Evolutionary conservation across 768 basidiomycete genomes (phyloP), one percentile per base, ranked within the genome.

Genomic region (Neoboletus brunneissimus): DNA sequence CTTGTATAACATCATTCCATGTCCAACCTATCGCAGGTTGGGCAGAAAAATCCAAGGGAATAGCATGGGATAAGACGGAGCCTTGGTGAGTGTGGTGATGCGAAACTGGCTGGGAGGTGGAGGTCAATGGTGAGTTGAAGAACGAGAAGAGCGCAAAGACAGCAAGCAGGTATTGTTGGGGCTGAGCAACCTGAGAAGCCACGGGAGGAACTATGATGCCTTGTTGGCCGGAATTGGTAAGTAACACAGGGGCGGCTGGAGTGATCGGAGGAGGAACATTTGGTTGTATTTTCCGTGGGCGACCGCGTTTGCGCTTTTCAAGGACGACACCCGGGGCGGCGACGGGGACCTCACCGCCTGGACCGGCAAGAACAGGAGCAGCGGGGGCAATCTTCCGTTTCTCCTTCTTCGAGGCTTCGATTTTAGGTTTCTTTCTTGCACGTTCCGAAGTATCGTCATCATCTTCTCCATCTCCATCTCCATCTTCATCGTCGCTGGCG

Each of bases 91-190:
- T 73, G 49, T 86, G 81, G n/a, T 58, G 62, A 31, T 69, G 68
- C 4, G 69, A 49, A 23, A 67, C 53, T 11, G 68, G 64, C 29
- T 68, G 60, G 1, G 77, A 59, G 11, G 73, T 71, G 1, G 81
- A 76, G 0, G 85, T 78, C 18, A 89, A 69, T 2, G 88, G 85
- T 0, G 86, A 88, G 63, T 89, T 91, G 77, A 91, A 89, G 73
- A 93, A 88, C 0, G 89, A 91, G 74, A 94, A 91, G 52, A 93
- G 77, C 0, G 89, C 88, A 64, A 93, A 93, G 27, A 84, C 84
- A 27, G 89, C 90, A 46, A 94, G 82, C 50, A 93, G 84, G 69
- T 88, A 91, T 58, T 91, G 89, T 42, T 71, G 77, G 3, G 74
- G 69, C 18, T 67, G 67, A 20, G 31, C 9, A 5, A 47, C 41